These are phyloP conservation scores for Macrolepiota dolichaula DNA, from an alignment of 768 basidiomycete species.

Conservation along the genomic window DNA sequence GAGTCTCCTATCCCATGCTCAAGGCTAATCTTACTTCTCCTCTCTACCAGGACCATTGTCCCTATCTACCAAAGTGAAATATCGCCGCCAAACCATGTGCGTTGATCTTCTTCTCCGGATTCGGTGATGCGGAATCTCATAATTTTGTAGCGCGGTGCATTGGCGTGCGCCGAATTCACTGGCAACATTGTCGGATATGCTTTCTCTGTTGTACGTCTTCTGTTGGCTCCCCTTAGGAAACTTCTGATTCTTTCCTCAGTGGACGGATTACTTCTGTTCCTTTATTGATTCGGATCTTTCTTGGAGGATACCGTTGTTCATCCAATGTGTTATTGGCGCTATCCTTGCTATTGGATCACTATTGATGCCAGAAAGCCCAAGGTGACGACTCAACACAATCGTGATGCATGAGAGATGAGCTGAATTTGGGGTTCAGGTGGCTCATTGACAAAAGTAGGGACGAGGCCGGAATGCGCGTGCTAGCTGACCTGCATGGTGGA, in stretches of 20 bases:
- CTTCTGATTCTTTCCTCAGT: constrained; percentile 38
- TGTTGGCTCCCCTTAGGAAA: neutral
- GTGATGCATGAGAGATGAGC: neutral
- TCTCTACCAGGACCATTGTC: constrained; percentile 63
- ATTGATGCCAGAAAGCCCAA: constrained; percentile 81
- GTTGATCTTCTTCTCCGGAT: constrained; percentile 16
- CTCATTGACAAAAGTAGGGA: constrained; percentile 83
- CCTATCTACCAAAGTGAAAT: constrained; percentile 92
- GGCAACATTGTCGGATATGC: constrained; percentile 86
- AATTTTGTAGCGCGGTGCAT: constrained; percentile 61
- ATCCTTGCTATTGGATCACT: constrained; percentile 77
- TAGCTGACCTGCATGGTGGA: constrained; percentile 82
- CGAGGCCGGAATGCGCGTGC: constrained; percentile 73
- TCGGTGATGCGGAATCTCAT: neutral
- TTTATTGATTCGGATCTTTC: constrained; percentile 75
- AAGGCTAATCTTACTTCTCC: neutral
- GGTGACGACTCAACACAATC: constrained; percentile 37
- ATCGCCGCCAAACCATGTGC: constrained; percentile 79
- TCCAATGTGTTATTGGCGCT: constrained; percentile 79
- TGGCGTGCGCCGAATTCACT: constrained; percentile 91
- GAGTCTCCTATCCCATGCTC: constrained; percentile 22
- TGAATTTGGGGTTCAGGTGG: constrained; percentile 47
- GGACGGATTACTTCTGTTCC: constrained; percentile 90
- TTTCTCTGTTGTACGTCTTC: constrained; percentile 54
- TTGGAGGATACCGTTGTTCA: constrained; percentile 80